Base-by-base conservation (phyloP, 169 alveolate species). In the Eimeria acervulina region DNA sequence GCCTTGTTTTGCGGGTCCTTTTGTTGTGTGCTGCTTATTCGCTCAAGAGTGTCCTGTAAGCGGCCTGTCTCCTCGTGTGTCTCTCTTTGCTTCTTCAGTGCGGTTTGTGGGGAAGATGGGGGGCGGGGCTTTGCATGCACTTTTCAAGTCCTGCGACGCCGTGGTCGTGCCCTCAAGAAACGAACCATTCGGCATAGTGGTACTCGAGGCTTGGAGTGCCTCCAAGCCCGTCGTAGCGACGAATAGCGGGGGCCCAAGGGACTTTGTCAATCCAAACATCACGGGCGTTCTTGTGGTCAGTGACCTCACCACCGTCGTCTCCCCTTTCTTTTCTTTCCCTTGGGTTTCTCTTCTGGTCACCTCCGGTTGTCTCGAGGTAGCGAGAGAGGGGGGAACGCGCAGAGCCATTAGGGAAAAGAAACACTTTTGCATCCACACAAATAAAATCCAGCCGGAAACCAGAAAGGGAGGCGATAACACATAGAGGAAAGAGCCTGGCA, bases 101-200 rank as follows among this genome's bases (percentile, higher is more conserved):
- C 85, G 93, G 55, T 44, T 84, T 76, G 63, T 59, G 72, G 90
- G 96, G 40, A 74, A 93, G 59, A 61, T 68, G 70, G 96, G 93
- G 0, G 96, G 96, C 55, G 96, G 92, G 44, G 96, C 91, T 42
- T 40, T 87, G 88, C 95, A 94, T 95, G 96, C 97, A 80, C 97
- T 97, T 68, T 97, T 96, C 96, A 97, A 97, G 95, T 96, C 98
- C 55, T 97, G 98, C 90, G 98, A 97, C 76, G 98, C 98, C 33
- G 98, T 97, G 78, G 97, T 97, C 33, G 98, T 97, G 38, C 98
- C 98, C 19, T 96, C 98, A 63, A 76, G 98, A 63, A 97, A 97
- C 89, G 98, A 97, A 68, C 98, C 98, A 28, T 97, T 97, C 80
- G 98, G 98, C 92, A 97, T 97, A 42, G 98, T 97, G 40, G 98